These are phyloP conservation scores for Jamesozyma piceae DNA, from an alignment of 805 yeast species.

Conservation along the genomic window DNA sequence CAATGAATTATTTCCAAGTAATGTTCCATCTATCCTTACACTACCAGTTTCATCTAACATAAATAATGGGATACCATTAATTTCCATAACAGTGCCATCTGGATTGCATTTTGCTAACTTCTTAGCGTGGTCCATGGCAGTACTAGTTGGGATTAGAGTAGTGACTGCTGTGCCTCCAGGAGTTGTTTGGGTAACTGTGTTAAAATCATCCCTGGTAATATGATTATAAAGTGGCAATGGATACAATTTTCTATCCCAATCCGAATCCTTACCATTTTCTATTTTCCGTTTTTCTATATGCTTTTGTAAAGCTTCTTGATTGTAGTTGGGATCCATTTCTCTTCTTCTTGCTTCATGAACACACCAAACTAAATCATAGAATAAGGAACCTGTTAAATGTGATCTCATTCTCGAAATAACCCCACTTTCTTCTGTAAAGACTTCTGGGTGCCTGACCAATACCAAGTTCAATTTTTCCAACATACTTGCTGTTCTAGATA, in stretches of 20 bases:
- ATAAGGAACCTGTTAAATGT: constrained; percentile 81
- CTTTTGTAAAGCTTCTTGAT: constrained; percentile 24
- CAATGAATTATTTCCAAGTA: not conserved
- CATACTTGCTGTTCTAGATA: constrained; percentile 83
- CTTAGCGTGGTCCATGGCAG: constrained; percentile 43
- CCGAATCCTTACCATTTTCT: constrained; percentile 9
- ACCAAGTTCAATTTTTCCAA: constrained; percentile 83
- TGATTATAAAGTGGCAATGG: constrained; percentile 89
- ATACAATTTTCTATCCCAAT: constrained; percentile 35
- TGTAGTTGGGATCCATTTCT: constrained; percentile 35
- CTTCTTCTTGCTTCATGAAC: constrained; percentile 88
- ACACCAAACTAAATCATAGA: constrained; percentile 89
- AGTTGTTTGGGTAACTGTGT: constrained; percentile 73
- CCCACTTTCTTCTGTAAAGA: constrained; percentile 61
- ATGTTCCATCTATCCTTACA: constrained; percentile 24
- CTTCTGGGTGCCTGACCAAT: constrained; percentile 75
- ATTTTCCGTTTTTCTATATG: constrained; percentile 28
- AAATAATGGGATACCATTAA: constrained; percentile 59
- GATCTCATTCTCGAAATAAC: constrained; percentile 84
- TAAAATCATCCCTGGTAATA: constrained; percentile 80
- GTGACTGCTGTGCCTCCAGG: constrained; percentile 91
- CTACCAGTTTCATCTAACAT: constrained; percentile 79
- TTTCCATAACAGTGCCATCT: constrained; percentile 36
- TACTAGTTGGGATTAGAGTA: constrained; percentile 77
- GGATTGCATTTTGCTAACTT: constrained; percentile 19